These are phyloP conservation scores for Amaranthus tricolor DNA, from an alignment of 179 eudicot species.

Conservation along the genomic window DNA sequence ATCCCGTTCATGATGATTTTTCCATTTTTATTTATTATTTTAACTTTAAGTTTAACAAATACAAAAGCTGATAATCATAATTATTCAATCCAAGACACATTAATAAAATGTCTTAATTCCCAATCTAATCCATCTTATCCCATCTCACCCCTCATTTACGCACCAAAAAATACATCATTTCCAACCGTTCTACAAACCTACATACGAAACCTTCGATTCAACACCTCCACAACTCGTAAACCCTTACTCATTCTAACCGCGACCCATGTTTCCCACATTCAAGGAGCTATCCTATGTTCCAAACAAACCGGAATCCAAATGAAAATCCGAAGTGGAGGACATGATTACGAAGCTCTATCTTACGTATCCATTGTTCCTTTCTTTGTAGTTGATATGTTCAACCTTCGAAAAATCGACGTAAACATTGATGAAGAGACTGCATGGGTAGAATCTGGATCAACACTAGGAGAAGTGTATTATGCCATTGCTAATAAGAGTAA, in stretches of 20 bases:
- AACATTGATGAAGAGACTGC: conserved; percentile 22
- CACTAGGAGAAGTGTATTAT: conserved; percentile 30
- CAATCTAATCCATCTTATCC: neutral
- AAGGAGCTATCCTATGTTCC: conserved; percentile 21
- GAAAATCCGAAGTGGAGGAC: conserved; percentile 14
- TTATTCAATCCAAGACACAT: no score
- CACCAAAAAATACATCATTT: conserved; percentile 6
- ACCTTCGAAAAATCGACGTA: conserved; percentile 28
- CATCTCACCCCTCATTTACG: conserved; percentile 8
- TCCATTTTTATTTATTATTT: no score
- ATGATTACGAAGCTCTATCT: conserved; percentile 26
- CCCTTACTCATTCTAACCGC: conserved; percentile 18
- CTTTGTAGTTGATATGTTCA: conserved; percentile 31
- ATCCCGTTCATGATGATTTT: no score
- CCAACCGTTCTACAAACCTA: neutral
- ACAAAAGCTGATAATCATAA: no score
- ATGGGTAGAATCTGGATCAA: conserved; percentile 35
- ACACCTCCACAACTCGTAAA: conserved; percentile 6
- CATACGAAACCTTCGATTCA: conserved; percentile 7
- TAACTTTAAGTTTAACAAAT: no score
- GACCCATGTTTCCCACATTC: conserved; percentile 19
- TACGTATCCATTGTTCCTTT: conserved; percentile 28
- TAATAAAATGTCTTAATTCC: no score
- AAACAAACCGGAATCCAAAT: conserved; percentile 12
- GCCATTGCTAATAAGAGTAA: conserved; percentile 23